phyloP scores from a whole-genome alignment of 371 early-diverging fungal species.

The Antonospora locustae region DNA sequence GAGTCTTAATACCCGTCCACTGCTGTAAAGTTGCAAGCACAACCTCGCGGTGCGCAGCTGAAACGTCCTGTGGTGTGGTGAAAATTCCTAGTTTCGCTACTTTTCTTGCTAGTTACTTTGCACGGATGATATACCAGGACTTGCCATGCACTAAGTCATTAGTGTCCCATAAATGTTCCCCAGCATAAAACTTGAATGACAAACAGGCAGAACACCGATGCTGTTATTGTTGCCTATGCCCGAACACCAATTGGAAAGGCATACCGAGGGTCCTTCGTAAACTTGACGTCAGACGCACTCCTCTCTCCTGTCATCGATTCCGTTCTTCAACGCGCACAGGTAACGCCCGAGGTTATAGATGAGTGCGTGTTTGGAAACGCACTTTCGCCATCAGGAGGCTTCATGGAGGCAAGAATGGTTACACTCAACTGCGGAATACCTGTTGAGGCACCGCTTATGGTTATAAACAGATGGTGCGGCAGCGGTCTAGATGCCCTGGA shows the following conservation, averaged over 20 bases:
- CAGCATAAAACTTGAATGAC: too few species aligned
- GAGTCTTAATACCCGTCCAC: too few species aligned
- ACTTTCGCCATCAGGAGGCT: constrained; percentile 69
- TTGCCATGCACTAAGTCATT: too few species aligned
- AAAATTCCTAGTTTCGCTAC: too few species aligned
- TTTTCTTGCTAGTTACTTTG: too few species aligned
- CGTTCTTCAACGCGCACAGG: constrained; percentile 49
- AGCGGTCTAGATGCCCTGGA: constrained; percentile 81
- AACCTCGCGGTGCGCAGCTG: too few species aligned
- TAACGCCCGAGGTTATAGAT: constrained; percentile 61
- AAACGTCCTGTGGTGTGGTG: too few species aligned
- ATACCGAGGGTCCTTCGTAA: constrained; percentile 6
- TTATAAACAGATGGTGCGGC: constrained; percentile 87
- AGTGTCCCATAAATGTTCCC: too few species aligned
- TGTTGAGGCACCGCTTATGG: constrained; percentile 63
- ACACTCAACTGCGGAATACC: constrained; percentile 62
- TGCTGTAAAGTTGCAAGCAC: too few species aligned
- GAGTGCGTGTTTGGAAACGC: constrained; percentile 72
- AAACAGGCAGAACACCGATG: too few species aligned
- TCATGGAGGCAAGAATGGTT: constrained; percentile 83
- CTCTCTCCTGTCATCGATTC: constrained; percentile 8
- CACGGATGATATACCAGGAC: too few species aligned
- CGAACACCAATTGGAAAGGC: constrained; percentile 23
- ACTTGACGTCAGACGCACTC: constrained; percentile 11
- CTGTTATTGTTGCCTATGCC: constrained; percentile 13